These are phyloP conservation scores for Chimonanthus praecox DNA, from an alignment of 164 flowering plant genomes.

Conservation along the genomic window DNA sequence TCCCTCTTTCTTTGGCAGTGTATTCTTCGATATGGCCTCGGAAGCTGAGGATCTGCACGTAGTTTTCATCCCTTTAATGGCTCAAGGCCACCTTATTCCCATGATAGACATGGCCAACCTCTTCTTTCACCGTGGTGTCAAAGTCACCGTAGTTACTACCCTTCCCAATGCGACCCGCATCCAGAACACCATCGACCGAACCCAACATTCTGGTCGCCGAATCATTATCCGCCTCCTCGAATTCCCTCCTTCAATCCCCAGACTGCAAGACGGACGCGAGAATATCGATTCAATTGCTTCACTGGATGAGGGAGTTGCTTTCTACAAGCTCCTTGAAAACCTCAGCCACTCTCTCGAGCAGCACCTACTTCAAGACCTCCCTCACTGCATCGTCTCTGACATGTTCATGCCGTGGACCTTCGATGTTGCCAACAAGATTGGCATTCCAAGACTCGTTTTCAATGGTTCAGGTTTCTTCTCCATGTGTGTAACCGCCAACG, in stretches of 20 bases:
- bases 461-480: conserved; percentile 22
- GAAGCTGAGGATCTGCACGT: background rate
- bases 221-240: background rate
- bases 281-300: conserved; percentile 4
- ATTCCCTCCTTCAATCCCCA: background rate
- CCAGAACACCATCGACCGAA: background rate
- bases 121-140: conserved; percentile 2
- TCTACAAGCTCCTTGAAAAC: conserved; percentile 14
- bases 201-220: background rate
- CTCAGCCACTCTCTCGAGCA: conserved; percentile 27
- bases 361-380: conserved; percentile 17
- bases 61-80: conserved; percentile 12
- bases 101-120: conserved; percentile 11
- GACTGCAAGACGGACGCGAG: conserved; percentile 6
- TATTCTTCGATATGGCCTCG: background rate
- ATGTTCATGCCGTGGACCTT: conserved; percentile 27
- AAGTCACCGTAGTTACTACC: conserved; percentile 6
- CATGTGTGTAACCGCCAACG: conserved; percentile 7
- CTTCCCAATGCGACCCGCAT: conserved; percentile 4
- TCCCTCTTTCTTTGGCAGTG: background rate
- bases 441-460: conserved; percentile 29
- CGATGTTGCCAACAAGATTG: conserved; percentile 20
- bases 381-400: conserved; percentile 33
- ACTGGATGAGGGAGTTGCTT: conserved; percentile 7
- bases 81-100: conserved; percentile 12